Evolutionary conservation across 371 early-diverging fungal species (phyloP), one percentile per base, ranked within the genome.

Genomic region (Capniomyces stellatus): DNA sequence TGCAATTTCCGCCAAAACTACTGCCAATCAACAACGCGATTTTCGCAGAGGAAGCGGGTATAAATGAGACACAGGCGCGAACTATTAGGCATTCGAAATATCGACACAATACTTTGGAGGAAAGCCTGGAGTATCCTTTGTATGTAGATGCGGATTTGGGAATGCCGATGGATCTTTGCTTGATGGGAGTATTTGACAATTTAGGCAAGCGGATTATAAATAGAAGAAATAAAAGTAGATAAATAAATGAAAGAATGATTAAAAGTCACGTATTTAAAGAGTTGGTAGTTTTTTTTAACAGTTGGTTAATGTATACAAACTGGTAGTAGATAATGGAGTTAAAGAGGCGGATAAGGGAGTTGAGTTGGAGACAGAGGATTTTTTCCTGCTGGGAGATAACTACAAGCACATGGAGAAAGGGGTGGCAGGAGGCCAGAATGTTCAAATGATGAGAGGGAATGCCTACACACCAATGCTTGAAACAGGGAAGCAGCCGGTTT

Each of bases 1-100:
- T 81, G n/a, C 87, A 88, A 0, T 84, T 85, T 59, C 78, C 78
- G 52, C 87, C 88, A 24, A 90, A 90, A 60, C 77, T 90, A 31
- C 67, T 90, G 15, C 70, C 75, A 2, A 66, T 76, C 55, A 64
- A 63, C 1, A 62, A 66, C 43, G 46, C 68, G 8, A 21, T 10
- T 12, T 27, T 25, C 4, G 8, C 6, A 4, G n/a, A n/a, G 4
- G 28, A 49, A 27, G 56, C 51, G 29, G 68, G 55, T 1, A 68
- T 66, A 6, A 61, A 58, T 29, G 60, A 59, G 47, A 63, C 57
- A 46, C 69, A 69, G 54, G 64, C 67, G 25, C 57, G 58, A 23
- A 57, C 56, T 24, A 41, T 52, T 24, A 60, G 68, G 46, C 76
- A 78, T 54, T 68, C 73, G 19, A 71, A 75, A 53, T 85, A 81